Percentiles rank a stretch among this genome's conserved stretches.
These are phyloP conservation scores for Skeletonema tropicum DNA, from an alignment of 108 stramenopile species.

Conservation along the genomic window DNA sequence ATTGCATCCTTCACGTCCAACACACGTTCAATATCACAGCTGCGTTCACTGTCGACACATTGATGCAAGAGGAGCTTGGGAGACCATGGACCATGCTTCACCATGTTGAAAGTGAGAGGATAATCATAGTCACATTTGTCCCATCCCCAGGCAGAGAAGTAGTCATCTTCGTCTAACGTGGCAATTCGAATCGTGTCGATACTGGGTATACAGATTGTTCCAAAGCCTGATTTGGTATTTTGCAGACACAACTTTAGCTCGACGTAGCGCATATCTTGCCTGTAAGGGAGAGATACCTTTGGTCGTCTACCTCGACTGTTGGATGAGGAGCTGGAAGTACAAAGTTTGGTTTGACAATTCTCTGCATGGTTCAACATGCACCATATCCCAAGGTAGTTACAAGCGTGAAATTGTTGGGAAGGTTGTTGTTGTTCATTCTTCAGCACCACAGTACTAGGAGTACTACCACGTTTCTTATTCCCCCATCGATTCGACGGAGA, in stretches of 20 bases:
- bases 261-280: slow-evolving; percentile 18
- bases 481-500: slow-evolving; percentile 8
- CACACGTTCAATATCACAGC: not conserved
- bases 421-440: too few species aligned
- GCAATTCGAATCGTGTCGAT: slow-evolving; percentile 18
- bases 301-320: not conserved
- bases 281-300: slow-evolving; percentile 4
- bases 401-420: not conserved
- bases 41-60: not conserved
- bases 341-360: slow-evolving; percentile 38
- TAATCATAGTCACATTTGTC: slow-evolving; percentile 20
- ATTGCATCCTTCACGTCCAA: slow-evolving; percentile 4
- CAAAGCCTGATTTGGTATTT: slow-evolving; percentile 43
- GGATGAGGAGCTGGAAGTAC: not conserved
- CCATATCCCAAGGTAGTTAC: slow-evolving; percentile 41
- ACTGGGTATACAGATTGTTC: slow-evolving; percentile 18
- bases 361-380: slow-evolving; percentile 42
- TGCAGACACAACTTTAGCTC: slow-evolving; percentile 46
- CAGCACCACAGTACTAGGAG: not conserved
- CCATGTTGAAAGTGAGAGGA: slow-evolving; percentile 23
- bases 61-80: slow-evolving; percentile 21
- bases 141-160: slow-evolving; percentile 15
- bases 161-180: slow-evolving; percentile 32
- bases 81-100: slow-evolving; percentile 40
- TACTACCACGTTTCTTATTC: not conserved